Conservation (phyloP, 2,329 filamentous ascomycete genomes). For the Microdochium bolleyi region DNA sequence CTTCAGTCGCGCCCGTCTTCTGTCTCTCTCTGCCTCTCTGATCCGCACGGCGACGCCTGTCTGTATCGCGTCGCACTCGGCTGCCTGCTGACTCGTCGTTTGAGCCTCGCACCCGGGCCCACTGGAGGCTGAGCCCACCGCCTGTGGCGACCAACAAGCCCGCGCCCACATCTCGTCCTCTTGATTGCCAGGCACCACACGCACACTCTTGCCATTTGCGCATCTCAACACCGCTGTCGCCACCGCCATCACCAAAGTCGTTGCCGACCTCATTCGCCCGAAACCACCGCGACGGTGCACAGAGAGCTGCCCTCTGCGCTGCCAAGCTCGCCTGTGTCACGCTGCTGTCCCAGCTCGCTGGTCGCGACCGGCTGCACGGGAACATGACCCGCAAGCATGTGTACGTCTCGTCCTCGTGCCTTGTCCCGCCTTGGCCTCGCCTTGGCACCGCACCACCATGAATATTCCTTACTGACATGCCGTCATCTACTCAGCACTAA, state of each 20-base stretch:
- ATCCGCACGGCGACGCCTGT: too few relatives aligned
- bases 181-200: too few relatives aligned
- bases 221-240: background rate
- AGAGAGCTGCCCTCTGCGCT: background rate
- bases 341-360: background rate
- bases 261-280: background rate
- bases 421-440: constrained; percentile 6
- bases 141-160: background rate
- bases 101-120: too few relatives aligned
- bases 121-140: too few relatives aligned
- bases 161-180: background rate
- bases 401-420: constrained; percentile 1
- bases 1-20: too few relatives aligned
- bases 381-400: constrained; percentile 2
- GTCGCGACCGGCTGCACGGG: background rate
- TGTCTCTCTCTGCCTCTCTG: too few relatives aligned
- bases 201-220: background rate
- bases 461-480: constrained; percentile 25
- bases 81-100: too few relatives aligned
- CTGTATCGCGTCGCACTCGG: too few relatives aligned
- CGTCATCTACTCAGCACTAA: constrained; percentile 28
- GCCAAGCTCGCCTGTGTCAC: background rate
- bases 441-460: constrained; percentile 5
- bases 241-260: background rate
- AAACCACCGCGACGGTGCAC: too few relatives aligned